Evolutionary conservation across 768 basidiomycete genomes (phyloP).

Genomic region (Suillus discolor): DNA sequence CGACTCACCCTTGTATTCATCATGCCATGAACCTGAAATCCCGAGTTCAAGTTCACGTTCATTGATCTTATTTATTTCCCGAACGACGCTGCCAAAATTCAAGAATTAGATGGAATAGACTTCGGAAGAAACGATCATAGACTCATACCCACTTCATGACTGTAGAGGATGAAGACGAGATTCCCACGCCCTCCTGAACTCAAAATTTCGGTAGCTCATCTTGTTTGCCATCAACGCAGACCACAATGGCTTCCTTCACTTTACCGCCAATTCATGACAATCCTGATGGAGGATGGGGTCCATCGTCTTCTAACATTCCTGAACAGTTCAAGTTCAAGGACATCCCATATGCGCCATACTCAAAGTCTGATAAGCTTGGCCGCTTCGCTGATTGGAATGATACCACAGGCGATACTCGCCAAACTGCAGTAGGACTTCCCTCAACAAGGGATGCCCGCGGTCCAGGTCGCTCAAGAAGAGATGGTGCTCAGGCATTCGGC

Average conservation of each 20-base stretch:
- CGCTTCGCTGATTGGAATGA: constrained; percentile 99
- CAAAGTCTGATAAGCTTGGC: constrained; percentile 97
- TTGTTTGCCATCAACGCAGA: constrained; percentile 17
- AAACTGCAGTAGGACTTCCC: constrained; percentile 51
- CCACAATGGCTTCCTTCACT: constrained; percentile 74
- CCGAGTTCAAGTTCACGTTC: constrained; percentile 85
- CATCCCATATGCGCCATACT: constrained; percentile 97
- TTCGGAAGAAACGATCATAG: constrained; percentile 4
- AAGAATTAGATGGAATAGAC: constrained; percentile 14
- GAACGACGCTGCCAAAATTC: constrained; percentile 67
- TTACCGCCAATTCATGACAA: constrained; percentile 90
- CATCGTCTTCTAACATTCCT: constrained; percentile 81
- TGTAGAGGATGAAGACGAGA: constrained; percentile 13
- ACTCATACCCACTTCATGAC: constrained; percentile 69
- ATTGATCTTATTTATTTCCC: constrained; percentile 94
- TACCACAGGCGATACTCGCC: constrained; percentile 62
- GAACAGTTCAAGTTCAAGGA: constrained; percentile 97
- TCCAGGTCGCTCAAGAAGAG: constrained; percentile 63
- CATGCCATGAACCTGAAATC: constrained; percentile 84
- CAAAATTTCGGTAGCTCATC: constrained; percentile 19
- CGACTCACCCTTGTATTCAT: constrained; percentile 81
- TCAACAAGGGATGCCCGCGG: constrained; percentile 52
- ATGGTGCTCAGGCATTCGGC: constrained; percentile 84
- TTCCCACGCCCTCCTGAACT: constrained; percentile 15
- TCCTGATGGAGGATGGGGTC: constrained; percentile 92